Conservation (phyloP, 306 rosid genomes). For the Sicyos baderoa region DNA sequence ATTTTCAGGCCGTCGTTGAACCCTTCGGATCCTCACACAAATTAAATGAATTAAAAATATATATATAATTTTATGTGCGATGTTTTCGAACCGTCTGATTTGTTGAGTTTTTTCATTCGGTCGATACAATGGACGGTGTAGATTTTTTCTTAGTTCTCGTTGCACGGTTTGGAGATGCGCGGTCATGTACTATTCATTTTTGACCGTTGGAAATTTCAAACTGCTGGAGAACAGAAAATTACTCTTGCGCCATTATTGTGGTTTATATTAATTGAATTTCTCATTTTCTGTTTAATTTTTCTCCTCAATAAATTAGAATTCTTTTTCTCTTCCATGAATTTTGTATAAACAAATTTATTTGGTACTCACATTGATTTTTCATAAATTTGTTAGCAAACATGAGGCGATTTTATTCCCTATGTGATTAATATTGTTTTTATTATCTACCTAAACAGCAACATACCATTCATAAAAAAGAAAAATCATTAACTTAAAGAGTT, state of each 20-base stretch:
- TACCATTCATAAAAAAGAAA: too few relatives aligned
- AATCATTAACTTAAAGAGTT: too few relatives aligned
- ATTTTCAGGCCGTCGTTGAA: conserved; percentile 13
- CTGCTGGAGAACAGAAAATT: neutral
- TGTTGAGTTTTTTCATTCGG: neutral
- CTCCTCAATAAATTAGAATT: neutral
- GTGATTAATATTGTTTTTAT: neutral
- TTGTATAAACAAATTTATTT: too few relatives aligned
- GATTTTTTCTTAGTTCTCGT: neutral
- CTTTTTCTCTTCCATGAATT: too few relatives aligned
- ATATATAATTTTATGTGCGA: neutral
- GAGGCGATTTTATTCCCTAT: neutral
- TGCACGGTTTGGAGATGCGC: neutral
- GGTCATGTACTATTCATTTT: neutral
- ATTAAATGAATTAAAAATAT: neutral
- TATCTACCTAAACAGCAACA: too few relatives aligned
- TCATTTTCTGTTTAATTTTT: neutral
- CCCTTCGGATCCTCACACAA: neutral
- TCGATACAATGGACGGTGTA: conserved; percentile 5
- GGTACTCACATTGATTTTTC: neutral
- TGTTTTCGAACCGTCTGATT: neutral
- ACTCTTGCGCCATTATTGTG: neutral
- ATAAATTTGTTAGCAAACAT: too few relatives aligned
- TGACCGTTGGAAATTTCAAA: conserved; percentile 27
- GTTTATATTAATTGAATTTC: neutral